Conservation (phyloP, 352 stramenopile genomes). For the Saprolegnia parasitica region DNA sequence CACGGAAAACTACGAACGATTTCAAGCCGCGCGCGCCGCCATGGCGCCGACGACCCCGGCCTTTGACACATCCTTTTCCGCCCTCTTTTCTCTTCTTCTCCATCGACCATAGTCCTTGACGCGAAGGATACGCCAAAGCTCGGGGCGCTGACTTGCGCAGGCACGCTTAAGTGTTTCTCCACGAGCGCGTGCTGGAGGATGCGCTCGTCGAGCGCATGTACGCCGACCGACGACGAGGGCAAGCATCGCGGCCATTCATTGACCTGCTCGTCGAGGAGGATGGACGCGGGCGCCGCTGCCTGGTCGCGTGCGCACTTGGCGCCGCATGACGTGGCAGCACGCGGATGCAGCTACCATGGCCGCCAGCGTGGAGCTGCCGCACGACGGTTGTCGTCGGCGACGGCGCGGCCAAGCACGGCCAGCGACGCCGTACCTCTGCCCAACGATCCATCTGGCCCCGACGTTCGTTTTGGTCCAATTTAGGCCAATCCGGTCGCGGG, state of each 20-base stretch:
- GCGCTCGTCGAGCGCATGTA: slow-evolving; percentile 77
- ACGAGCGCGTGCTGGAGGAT: slow-evolving; percentile 70
- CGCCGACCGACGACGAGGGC: slow-evolving; percentile 36
- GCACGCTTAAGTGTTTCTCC: slow-evolving; percentile 71
- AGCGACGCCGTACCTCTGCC: background rate
- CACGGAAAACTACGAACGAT: slow-evolving; percentile 82
- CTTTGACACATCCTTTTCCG: slow-evolving; percentile 77
- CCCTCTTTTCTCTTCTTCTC: background rate
- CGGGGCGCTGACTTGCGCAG: slow-evolving; percentile 67
- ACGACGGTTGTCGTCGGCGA: too few species aligned
- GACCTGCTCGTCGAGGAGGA: too few species aligned
- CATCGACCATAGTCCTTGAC: slow-evolving; percentile 44
- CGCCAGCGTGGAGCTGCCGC: too few species aligned
- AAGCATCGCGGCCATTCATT: too few species aligned
- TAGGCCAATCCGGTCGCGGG: background rate
- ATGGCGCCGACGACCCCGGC: slow-evolving; percentile 50
- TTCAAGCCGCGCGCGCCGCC: slow-evolving; percentile 52
- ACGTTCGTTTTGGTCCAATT: background rate
- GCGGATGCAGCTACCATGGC: too few species aligned
- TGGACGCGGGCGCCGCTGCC: too few species aligned
- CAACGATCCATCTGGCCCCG: background rate
- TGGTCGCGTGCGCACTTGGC: too few species aligned
- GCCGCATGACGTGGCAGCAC: too few species aligned
- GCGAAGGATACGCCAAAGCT: slow-evolving; percentile 45
- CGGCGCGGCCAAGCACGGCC: too few species aligned